Conservation (phyloP, 2,329 filamentous ascomycete species). For the Aspergillus calidoustus region DNA sequence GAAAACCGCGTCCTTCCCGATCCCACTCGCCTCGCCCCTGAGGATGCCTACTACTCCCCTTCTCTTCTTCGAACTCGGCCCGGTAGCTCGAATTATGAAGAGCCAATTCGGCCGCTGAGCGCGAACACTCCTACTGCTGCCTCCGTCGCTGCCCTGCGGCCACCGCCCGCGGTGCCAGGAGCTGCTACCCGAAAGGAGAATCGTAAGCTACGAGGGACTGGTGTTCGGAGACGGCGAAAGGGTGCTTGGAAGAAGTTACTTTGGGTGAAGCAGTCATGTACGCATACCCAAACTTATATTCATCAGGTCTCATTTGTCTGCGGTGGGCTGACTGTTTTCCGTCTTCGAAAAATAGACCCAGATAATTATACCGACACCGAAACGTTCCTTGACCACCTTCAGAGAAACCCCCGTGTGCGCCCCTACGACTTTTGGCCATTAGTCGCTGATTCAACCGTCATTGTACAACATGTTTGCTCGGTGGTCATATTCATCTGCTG, state of each 20-base stretch:
- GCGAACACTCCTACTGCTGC: conserved; percentile 48
- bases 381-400: conserved; percentile 93
- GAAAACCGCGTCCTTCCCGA: conserved; percentile 53
- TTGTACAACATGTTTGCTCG: conserved; percentile 94
- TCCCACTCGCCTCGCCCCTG: conserved; percentile 75
- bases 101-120: conserved; percentile 38
- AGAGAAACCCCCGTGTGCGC: conserved; percentile 88
- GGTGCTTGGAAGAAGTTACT: conserved; percentile 91
- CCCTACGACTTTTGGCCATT: conserved; percentile 99
- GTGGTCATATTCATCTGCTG: conserved; percentile 94
- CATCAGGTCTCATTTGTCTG: background rate
- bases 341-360: conserved; percentile 64
- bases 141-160: conserved; percentile 47
- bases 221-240: conserved; percentile 69
- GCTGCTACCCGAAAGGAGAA: conserved; percentile 46
- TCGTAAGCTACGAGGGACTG: conserved; percentile 61
- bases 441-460: conserved; percentile 92
- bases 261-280: conserved; percentile 96
- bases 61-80: conserved; percentile 62
- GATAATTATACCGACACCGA: conserved; percentile 98
- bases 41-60: conserved; percentile 75
- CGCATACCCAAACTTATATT: conserved; percentile 34
- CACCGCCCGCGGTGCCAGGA: conserved; percentile 46
- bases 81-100: conserved; percentile 44
- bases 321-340: background rate